phyloP scores from a whole-genome alignment of 192 early-diverging fungal species.

The Dimargaris verticillata region DNA sequence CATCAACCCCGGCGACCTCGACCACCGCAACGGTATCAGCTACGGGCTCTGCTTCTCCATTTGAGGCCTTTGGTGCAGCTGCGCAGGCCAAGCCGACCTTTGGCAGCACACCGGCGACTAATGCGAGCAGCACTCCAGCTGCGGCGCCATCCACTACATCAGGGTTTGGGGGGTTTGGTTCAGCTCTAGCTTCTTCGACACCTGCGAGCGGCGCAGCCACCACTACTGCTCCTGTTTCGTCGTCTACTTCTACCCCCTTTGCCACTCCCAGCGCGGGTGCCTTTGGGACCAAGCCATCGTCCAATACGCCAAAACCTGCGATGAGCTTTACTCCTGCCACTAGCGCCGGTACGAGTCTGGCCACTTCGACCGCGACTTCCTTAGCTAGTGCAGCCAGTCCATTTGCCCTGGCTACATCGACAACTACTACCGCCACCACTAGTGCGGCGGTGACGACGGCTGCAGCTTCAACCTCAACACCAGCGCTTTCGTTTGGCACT shows the following conservation, averaged over 20 bases:
- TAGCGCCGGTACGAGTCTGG: too few relatives aligned
- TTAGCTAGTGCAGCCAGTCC: too few relatives aligned
- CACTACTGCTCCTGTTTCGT: neutral
- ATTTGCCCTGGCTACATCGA: neutral
- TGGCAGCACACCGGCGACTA: neutral
- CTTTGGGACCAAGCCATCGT: neutral
- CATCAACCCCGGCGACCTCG: neutral
- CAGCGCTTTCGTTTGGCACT: constrained; percentile 17
- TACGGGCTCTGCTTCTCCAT: neutral
- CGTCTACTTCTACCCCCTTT: neutral
- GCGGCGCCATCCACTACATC: neutral
- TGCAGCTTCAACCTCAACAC: constrained; percentile 17
- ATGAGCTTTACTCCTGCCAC: neutral
- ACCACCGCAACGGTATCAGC: neutral
- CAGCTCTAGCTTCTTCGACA: neutral
- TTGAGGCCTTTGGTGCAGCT: neutral
- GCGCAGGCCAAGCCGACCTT: neutral
- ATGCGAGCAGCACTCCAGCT: neutral
- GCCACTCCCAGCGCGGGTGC: neutral
- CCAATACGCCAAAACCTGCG: neutral
- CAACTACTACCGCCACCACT: neutral
- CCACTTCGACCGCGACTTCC: too few relatives aligned
- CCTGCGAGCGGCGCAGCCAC: neutral
- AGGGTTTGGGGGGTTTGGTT: neutral
- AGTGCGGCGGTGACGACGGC: constrained; percentile 11